phyloP scores from a whole-genome alignment of 768 basidiomycete genomes.

The Amylocystis lapponica region DNA sequence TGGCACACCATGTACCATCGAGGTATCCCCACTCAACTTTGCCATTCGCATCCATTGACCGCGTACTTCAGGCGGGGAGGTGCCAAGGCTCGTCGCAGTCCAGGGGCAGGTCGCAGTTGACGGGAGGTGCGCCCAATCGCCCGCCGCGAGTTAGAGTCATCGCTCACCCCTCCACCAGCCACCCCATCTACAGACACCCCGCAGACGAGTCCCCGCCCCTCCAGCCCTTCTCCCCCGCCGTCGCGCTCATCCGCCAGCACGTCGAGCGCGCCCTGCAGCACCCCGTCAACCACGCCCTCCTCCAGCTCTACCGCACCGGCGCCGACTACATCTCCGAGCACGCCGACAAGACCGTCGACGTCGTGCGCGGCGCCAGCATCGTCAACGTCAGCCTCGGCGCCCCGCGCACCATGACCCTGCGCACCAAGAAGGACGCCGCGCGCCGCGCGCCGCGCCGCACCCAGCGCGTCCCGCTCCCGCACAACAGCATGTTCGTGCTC shows the following conservation, averaged over 20 bases:
- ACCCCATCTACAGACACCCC: constrained; percentile 79
- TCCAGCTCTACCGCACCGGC: constrained; percentile 75
- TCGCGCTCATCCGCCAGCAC: constrained; percentile 54
- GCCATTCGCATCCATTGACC: background rate
- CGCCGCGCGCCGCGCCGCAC: constrained; percentile 4
- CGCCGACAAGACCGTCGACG: constrained; percentile 82
- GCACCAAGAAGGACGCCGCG: constrained; percentile 48
- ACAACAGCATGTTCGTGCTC: constrained; percentile 81
- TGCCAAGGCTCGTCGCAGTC: constrained; percentile 60
- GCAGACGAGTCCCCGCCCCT: constrained; percentile 73
- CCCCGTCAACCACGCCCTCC: constrained; percentile 78
- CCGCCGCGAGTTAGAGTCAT: background rate
- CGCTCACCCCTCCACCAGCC: constrained; percentile 32
- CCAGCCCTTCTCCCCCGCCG: constrained; percentile 60
- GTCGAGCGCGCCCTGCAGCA: constrained; percentile 56
- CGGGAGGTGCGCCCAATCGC: constrained; percentile 36
- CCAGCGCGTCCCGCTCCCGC: constrained; percentile 68
- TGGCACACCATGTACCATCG: constrained; percentile 75
- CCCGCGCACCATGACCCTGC: constrained; percentile 70
- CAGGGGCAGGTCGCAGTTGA: constrained; percentile 48
- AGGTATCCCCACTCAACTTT: constrained; percentile 34
- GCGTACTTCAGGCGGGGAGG: constrained; percentile 55
- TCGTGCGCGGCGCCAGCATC: constrained; percentile 65
- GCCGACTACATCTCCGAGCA: constrained; percentile 84
- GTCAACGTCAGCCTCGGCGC: constrained; percentile 82